These are phyloP conservation scores for Lachnellula occidentalis DNA, from an alignment of 2,329 filamentous ascomycete genomes.

Conservation along the genomic window DNA sequence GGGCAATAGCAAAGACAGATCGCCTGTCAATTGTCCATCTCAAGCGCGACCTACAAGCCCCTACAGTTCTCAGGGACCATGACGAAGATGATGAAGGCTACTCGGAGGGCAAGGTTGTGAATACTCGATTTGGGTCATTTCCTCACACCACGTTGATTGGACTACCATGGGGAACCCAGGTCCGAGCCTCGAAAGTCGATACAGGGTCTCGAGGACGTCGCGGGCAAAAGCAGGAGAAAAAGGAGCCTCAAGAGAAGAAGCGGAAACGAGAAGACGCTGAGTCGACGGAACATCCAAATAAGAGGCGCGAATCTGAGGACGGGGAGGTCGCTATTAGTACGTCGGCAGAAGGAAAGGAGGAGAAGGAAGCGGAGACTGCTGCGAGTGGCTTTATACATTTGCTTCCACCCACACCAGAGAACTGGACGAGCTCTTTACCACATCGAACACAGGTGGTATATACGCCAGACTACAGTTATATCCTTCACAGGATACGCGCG, in stretches of 20 bases:
- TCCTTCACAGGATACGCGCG: slow-evolving; percentile 69
- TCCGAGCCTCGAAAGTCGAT: slow-evolving; percentile 83
- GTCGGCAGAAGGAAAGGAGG: slow-evolving; percentile 26
- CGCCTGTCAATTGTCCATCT: slow-evolving; percentile 80
- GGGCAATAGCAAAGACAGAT: slow-evolving; percentile 54
- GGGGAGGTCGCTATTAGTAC: slow-evolving; percentile 27
- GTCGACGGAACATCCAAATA: slow-evolving; percentile 7
- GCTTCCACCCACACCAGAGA: slow-evolving; percentile 71
- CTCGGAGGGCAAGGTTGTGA: slow-evolving; percentile 71
- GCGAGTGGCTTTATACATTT: slow-evolving; percentile 71
- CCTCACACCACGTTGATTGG: slow-evolving; percentile 73
- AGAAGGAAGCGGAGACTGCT: slow-evolving; percentile 49
- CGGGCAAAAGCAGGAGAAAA: slow-evolving; percentile 53
- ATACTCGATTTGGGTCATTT: slow-evolving; percentile 91
- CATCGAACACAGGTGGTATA: slow-evolving; percentile 85
- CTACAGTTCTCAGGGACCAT: slow-evolving; percentile 61
- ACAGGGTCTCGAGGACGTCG: slow-evolving; percentile 82
- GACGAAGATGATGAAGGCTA: slow-evolving; percentile 65
- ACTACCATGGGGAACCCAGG: slow-evolving; percentile 85
- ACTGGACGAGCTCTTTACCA: slow-evolving; percentile 75
- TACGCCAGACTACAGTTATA: slow-evolving; percentile 80
- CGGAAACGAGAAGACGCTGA: slow-evolving; percentile 38
- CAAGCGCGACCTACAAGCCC: slow-evolving; percentile 78
- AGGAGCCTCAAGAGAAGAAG: slow-evolving; percentile 40
- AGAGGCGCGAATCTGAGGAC: slow-evolving; percentile 5